phyloP scores from a whole-genome alignment of 768 basidiomycete genomes.

The Piloderma croceum region DNA sequence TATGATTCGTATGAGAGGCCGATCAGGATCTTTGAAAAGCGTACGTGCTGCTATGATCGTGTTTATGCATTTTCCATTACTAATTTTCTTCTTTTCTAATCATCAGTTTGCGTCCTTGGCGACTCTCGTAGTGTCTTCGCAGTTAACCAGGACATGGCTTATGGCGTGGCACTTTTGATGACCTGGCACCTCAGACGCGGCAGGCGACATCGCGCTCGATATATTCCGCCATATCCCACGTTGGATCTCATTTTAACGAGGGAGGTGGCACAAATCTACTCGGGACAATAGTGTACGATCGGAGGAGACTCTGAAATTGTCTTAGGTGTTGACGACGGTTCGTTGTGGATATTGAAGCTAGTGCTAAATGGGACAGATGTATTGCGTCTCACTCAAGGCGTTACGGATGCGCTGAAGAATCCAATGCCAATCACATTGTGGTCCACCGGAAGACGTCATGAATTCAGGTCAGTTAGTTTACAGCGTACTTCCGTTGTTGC shows the following conservation, averaged over 20 bases:
- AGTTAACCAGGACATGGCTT: slow-evolving; percentile 15
- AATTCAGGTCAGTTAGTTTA: slow-evolving; percentile 13
- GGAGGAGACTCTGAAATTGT: slow-evolving; percentile 5
- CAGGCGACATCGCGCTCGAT: slow-evolving; percentile 10
- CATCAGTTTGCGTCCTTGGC: slow-evolving; percentile 19
- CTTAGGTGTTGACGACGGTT: slow-evolving; percentile 10
- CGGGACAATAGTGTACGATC: slow-evolving; percentile 7
- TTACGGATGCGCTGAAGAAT: slow-evolving; percentile 1
- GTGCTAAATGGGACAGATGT: slow-evolving; percentile 14
- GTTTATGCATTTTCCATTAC: no score
- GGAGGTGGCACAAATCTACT: slow-evolving; percentile 1
- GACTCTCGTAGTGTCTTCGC: slow-evolving; percentile 17
- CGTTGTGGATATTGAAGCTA: slow-evolving; percentile 10
- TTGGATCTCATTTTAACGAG: slow-evolving; percentile 13
- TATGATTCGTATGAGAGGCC: slow-evolving; percentile 7
- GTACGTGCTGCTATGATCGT: background rate
- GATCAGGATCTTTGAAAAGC: slow-evolving; percentile 6
- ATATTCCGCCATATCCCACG: slow-evolving; percentile 17
- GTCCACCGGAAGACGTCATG: slow-evolving; percentile 10
- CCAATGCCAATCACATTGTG: slow-evolving; percentile 10
- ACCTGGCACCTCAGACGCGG: slow-evolving; percentile 8
- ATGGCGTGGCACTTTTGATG: slow-evolving; percentile 13
- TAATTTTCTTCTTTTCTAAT: no score
- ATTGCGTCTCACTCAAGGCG: slow-evolving; percentile 7
- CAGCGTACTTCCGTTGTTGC: background rate